These are phyloP conservation scores for Rhynchosporium secalis DNA, from an alignment of 2,329 filamentous ascomycete genomes.

Conservation along the genomic window DNA sequence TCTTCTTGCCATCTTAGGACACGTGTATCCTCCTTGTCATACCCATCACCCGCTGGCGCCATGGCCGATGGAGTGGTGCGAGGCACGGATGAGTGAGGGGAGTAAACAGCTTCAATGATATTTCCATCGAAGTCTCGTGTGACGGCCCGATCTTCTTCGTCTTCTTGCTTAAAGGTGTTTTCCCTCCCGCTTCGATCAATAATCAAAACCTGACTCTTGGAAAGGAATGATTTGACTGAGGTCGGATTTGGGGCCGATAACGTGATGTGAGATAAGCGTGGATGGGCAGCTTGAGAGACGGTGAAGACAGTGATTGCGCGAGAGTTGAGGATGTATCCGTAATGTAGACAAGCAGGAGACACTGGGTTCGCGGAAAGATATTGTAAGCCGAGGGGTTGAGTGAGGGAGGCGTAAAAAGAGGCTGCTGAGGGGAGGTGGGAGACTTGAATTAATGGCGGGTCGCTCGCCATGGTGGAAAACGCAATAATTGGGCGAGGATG, in stretches of 20 bases:
- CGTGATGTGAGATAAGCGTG: conserved; percentile 48
- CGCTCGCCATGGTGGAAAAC: conserved; percentile 10
- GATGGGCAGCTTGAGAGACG: conserved; percentile 47
- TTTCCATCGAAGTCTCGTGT: conserved; percentile 82
- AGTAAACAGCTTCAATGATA: conserved; percentile 69
- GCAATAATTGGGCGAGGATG: neutral
- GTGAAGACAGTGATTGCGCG: conserved; percentile 39
- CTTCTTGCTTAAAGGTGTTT: conserved; percentile 19
- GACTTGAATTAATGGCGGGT: conserved; percentile 58
- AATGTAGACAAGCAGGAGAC: conserved; percentile 34
- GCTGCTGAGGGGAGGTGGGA: conserved; percentile 75
- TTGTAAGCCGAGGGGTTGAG: conserved; percentile 75
- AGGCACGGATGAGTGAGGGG: conserved; percentile 28
- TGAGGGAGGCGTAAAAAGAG: conserved; percentile 79
- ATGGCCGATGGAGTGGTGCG: neutral
- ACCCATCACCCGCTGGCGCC: conserved; percentile 33
- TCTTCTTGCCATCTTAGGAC: conserved; percentile 49
- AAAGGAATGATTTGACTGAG: conserved; percentile 71
- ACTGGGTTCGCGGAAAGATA: conserved; percentile 32
- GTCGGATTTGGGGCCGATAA: conserved; percentile 65
- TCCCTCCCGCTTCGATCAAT: conserved; percentile 1
- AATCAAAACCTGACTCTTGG: conserved; percentile 42
- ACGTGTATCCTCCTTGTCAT: conserved; percentile 36
- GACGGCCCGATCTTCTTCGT: conserved; percentile 43
- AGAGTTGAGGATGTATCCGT: conserved; percentile 44